Base-by-base conservation (phyloP, 345 rosid genomes). In the Lepidium aucheri region DNA sequence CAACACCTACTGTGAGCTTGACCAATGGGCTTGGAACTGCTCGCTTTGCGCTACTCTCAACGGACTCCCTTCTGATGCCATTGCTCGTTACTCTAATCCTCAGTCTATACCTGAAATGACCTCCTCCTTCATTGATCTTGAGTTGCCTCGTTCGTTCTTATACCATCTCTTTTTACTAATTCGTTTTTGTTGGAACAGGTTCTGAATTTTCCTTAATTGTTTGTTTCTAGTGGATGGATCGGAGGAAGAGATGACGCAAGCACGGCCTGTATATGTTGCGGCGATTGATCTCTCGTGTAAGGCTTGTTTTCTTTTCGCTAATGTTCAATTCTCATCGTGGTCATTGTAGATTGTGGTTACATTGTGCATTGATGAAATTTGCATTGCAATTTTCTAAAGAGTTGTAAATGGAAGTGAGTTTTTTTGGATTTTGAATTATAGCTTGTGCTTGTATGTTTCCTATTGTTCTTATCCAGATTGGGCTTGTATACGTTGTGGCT, bases 21-120 rank as follows among this genome's bases (percentile, higher is more conserved):
- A 94, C n/a, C 91, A 90, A 63, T 90, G 99, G 99, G 89, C 95
- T 16, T 94, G 99, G 99, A 78, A 43, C 55, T 94, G 97, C 77
- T 63, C 96, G 39, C 93, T 88, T 49, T 94, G 97, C 63, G 96
- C 93, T 26, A 84, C 96, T 15, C 96, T 90, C 56, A 94, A 90
- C 38, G 93, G 97, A 47, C 85, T 94, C 15, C 38, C 95, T 30
- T 77, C 90, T 9, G 77, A 87, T 76, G 79, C 86, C 53, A 86
- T 90, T 51, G 71, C 96, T 49, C 89, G 91, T 41, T 90, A 87
- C 85, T 87, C 97, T 7, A 81, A 61, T 53, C 83, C 97, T 47
- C 82, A 85, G 65, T 86, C 96, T 15, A 79, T 85, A 59, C 79
- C 97, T 8, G 96, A 94, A 78, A 88, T 84, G 97, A 74, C 65